Base-by-base conservation (phyloP, 2,329 filamentous ascomycete species). In the Chaetomiaceae sp. region DNA sequence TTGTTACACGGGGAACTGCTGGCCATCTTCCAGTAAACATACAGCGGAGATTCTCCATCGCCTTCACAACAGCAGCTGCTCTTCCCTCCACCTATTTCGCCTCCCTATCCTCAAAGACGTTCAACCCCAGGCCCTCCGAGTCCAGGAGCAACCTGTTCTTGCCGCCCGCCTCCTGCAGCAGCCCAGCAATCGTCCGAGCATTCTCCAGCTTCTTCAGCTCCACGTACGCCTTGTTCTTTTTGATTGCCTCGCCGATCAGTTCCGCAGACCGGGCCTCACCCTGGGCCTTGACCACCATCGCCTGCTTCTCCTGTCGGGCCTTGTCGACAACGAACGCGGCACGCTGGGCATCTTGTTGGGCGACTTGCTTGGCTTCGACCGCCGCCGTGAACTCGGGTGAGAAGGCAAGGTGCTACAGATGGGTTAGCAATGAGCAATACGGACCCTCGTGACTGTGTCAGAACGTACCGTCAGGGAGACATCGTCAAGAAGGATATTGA, bases 181-280 rank as follows among this genome's bases (percentile, higher is more conserved):
- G 83, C 58, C 76, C 69, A n/a, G 93, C 93, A 68, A 98, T 95
- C 47, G 81, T 78, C 57, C 88, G 79, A 6, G 93, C 93, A 62
- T 96, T 98, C 74, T 98, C 93, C 61, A 98, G 95, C 77, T 95
- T 93, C 72, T 94, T 88, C 64, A 98, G 79, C 70, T 97, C 93
- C 54, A 98, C 81, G 68, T 98, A 98, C 56, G 88, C 86, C 72
- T 90, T 86, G 75, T 79, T 94, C 85, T 97, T 98, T 87, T 97
- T 98, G 82, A 98, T 95, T 52, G 93, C 93, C 43, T 98, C 93
- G 69, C 93, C 93, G 62, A 98, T 96, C 55, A 98, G 83, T 72
- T 98, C 90, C 38, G 93, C 93, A 32, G 93, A 97, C 56, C 93
- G 87, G 40, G 93, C 93, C 74, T 98, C 93, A 88, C 93, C 93